Percentiles rank a stretch among this genome's conserved stretches.
Evolutionary conservation across 2,329 filamentous ascomycete species (phyloP).

Genomic region (Colletotrichum viniferum): DNA sequence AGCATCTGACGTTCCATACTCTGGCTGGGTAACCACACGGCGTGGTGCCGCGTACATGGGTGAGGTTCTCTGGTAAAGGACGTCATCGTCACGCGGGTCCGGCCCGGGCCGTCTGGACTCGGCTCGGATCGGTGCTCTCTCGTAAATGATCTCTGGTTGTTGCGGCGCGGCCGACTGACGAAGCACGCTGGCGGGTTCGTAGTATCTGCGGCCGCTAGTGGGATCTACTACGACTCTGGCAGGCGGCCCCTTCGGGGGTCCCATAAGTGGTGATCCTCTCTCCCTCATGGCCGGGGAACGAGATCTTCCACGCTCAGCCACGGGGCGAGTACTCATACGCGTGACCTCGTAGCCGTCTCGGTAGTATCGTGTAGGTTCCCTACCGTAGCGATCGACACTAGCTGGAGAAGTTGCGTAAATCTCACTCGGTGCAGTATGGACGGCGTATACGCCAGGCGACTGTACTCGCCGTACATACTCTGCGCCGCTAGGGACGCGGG

Average conservation of each 20-base stretch:
- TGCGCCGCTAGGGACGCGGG: conserved; percentile 30
- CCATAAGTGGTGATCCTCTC: conserved; percentile 52
- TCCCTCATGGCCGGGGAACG: conserved; percentile 51
- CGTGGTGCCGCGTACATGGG: conserved; percentile 55
- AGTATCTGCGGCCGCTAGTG: conserved; percentile 80
- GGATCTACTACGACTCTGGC: conserved; percentile 76
- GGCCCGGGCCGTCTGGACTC: conserved; percentile 53
- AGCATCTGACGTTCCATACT: conserved; percentile 55
- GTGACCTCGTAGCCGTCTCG: conserved; percentile 45
- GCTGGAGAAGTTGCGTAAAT: conserved; percentile 43
- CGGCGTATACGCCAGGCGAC: conserved; percentile 39
- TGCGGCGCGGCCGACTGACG: conserved; percentile 61
- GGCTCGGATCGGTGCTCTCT: conserved; percentile 61
- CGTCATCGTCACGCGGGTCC: conserved; percentile 53
- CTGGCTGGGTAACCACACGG: conserved; percentile 67
- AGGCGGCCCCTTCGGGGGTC: conserved; percentile 55
- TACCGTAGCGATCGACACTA: conserved; percentile 46
- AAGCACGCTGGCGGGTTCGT: conserved; percentile 53
- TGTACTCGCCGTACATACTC: conserved; percentile 41
- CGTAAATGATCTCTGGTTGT: conserved; percentile 66
- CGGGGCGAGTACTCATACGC: conserved; percentile 54
- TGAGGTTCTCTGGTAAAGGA: conserved; percentile 55
- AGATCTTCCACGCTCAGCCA: conserved; percentile 52
- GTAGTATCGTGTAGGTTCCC: conserved; percentile 47
- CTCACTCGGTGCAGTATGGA: conserved; percentile 42